Percentiles rank a stretch among this genome's conserved stretches.
phyloP scores from a whole-genome alignment of 208 protist genomes.

The Leishmania gerbilli region DNA sequence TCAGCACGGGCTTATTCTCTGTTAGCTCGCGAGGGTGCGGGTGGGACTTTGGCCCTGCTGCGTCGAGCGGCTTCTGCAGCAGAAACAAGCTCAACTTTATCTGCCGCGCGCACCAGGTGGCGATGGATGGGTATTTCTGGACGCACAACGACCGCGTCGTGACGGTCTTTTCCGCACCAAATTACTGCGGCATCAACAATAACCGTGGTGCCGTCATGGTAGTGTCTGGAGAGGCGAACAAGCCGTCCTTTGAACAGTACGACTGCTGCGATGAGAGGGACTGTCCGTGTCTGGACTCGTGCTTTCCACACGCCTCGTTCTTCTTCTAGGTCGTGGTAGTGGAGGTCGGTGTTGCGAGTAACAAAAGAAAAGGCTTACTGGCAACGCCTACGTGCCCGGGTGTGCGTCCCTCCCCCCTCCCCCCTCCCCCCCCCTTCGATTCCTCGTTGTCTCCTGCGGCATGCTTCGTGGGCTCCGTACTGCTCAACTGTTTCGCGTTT shows the following conservation, averaged over 20 bases:
- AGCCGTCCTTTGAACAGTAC: slow-evolving; percentile 42
- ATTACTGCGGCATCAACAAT: slow-evolving; percentile 83
- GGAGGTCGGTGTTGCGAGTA: too few relatives aligned
- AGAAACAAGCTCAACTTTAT: slow-evolving; percentile 97
- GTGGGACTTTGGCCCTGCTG: slow-evolving; percentile 95
- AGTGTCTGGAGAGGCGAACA: slow-evolving; percentile 18
- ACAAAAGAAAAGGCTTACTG: too few relatives aligned
- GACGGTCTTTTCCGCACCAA: slow-evolving; percentile 77
- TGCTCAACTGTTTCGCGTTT: not conserved
- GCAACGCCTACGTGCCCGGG: not conserved
- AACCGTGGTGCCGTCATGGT: slow-evolving; percentile 65
- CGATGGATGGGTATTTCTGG: slow-evolving; percentile 88
- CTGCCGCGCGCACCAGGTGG: slow-evolving; percentile 90
- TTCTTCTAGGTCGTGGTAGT: slow-evolving; percentile 10
- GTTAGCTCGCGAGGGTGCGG: slow-evolving; percentile 98
- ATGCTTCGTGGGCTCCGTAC: not conserved
- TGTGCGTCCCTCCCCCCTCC: not conserved
- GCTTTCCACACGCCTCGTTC: slow-evolving; percentile 37
- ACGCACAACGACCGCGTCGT: slow-evolving; percentile 56
- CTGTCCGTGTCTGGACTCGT: not conserved
- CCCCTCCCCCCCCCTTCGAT: not conserved
- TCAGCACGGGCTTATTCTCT: slow-evolving; percentile 78
- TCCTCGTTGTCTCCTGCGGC: not conserved
- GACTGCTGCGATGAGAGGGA: slow-evolving; percentile 32
- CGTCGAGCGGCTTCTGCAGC: slow-evolving; percentile 95